A percentile compares a stretch with the other conserved stretches of the same genome.
Evolutionary conservation across 176 grass and related monocot species (phyloP).

Genomic region (Dendrocalamus sinicus): DNA sequence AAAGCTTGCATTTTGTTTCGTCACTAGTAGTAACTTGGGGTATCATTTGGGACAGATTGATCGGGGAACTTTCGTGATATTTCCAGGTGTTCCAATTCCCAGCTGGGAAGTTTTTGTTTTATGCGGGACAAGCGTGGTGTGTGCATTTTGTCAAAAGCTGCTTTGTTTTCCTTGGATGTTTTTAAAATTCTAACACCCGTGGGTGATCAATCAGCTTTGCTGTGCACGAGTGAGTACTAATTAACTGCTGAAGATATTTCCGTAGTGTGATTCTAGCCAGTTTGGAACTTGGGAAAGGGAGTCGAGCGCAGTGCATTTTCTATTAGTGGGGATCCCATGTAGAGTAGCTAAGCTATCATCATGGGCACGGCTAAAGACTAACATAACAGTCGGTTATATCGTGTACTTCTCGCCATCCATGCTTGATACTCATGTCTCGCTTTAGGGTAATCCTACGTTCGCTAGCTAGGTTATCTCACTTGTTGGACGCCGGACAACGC

Average conservation of each 20-base stretch:
- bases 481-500: neutral
- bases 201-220: neutral
- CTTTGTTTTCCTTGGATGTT: neutral
- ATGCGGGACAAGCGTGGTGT: neutral
- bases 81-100: neutral
- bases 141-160: constrained; percentile 18
- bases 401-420: neutral
- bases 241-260: neutral
- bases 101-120: neutral
- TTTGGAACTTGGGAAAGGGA: neutral
- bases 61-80: neutral
- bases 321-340: neutral
- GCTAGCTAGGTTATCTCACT: neutral
- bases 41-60: neutral
- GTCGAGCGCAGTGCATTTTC: neutral
- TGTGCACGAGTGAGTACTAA: constrained; percentile 36
- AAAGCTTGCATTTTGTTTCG: neutral
- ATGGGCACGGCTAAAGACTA: neutral
- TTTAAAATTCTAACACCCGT: neutral
- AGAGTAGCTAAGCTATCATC: neutral
- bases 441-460: constrained; percentile 39
- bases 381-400: neutral
- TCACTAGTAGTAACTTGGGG: neutral
- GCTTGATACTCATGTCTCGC: constrained; percentile 10
- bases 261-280: neutral